Conservation (phyloP, 1,284 basidiomycete genomes). For the Lentinus polychrous region DNA sequence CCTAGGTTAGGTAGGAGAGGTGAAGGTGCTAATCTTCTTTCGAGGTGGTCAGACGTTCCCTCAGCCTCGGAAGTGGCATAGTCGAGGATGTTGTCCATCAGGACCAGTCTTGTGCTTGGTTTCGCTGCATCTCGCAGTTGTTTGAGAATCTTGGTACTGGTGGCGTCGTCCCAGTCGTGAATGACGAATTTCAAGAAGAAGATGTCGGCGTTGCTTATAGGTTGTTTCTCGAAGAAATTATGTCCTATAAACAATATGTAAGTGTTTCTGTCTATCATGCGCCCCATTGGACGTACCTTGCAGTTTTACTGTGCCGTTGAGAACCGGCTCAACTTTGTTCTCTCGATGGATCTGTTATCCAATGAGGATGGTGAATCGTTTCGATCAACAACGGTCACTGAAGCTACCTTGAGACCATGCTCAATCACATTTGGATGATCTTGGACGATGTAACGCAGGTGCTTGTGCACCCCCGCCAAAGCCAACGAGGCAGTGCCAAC, state of each 20-base stretch:
- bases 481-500: conserved; percentile 12
- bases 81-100: conserved; percentile 7
- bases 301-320: conserved; percentile 7
- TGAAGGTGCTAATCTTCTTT: background rate
- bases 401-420: conserved; percentile 1
- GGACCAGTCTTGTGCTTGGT: conserved; percentile 12
- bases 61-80: background rate
- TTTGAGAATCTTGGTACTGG: conserved; percentile 16
- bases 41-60: background rate
- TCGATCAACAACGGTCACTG: too few species aligned
- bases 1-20: conserved; percentile 1
- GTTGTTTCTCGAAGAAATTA: conserved; percentile 26
- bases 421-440: conserved; percentile 8
- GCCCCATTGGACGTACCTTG: conserved; percentile 6
- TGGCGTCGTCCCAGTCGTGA: conserved; percentile 23
- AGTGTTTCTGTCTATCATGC: too few species aligned
- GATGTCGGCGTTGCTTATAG: conserved; percentile 18
- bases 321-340: background rate
- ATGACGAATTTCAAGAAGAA: conserved; percentile 21
- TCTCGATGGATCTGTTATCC: background rate
- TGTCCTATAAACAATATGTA: conserved; percentile 10
- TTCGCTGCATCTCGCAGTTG: conserved; percentile 17
- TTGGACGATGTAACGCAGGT: conserved; percentile 15
- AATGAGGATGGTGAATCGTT: background rate
- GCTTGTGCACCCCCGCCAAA: conserved; percentile 7